Evolutionary conservation across 2,329 filamentous ascomycete species (phyloP).

Genomic region (Sporothrix inflata): DNA sequence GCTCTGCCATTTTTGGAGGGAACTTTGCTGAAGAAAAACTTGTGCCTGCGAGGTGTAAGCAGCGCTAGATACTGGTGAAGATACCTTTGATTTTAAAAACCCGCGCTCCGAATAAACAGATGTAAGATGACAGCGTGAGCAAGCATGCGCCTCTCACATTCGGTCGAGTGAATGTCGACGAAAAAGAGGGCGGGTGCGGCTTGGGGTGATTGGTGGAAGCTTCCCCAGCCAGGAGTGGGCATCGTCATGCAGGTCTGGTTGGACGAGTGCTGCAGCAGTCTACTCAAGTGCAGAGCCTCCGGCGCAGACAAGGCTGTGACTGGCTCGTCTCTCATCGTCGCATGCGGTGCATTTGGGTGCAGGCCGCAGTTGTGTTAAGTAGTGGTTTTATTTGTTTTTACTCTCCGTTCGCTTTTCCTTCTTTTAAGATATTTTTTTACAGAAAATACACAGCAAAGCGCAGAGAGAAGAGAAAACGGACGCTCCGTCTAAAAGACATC

Average conservation of each 20-base stretch:
- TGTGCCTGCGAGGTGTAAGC: background rate
- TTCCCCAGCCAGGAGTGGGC: constrained; percentile 23
- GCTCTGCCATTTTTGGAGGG: constrained; percentile 4
- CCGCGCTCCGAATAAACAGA: background rate
- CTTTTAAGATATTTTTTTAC: constrained; percentile 14
- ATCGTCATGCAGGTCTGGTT: constrained; percentile 26
- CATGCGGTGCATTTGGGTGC: constrained; percentile 9
- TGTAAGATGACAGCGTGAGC: background rate
- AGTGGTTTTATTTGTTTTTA: constrained; percentile 4
- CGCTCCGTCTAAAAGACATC: background rate
- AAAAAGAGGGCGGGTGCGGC: constrained; percentile 10
- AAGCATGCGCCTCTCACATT: background rate
- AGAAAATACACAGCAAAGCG: constrained; percentile 27
- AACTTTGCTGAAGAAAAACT: background rate
- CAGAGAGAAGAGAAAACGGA: background rate
- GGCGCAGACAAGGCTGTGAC: background rate
- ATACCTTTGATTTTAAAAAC: background rate
- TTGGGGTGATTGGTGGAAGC: constrained; percentile 28
- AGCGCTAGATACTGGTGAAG: background rate
- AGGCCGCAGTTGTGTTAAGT: background rate
- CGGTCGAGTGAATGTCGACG: background rate
- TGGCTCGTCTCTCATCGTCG: background rate
- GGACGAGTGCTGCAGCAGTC: background rate
- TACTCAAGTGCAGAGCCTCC: background rate
- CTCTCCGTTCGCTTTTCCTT: constrained; percentile 8